Conservation (phyloP, 2,329 filamentous ascomycete species). For the Dactylellina parvicollis region DNA sequence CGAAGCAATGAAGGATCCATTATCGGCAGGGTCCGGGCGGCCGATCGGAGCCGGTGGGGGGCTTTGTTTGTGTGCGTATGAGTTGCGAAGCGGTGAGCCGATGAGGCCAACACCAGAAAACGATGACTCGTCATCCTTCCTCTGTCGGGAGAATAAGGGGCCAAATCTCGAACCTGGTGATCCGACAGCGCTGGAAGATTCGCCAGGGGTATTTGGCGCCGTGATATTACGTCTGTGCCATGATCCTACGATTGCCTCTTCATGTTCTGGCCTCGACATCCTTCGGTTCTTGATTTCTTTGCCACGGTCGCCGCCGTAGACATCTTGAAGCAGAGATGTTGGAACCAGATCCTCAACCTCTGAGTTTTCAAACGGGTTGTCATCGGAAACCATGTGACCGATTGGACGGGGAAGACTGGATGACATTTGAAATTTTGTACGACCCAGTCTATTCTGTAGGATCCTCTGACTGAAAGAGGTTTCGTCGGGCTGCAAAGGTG, state of each 20-base stretch:
- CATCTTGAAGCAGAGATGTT: constrained; percentile 67
- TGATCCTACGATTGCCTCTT: constrained; percentile 60
- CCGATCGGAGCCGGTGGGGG: constrained; percentile 56
- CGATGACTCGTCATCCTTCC: constrained; percentile 65
- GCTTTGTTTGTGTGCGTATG: constrained; percentile 61
- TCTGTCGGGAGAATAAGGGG: constrained; percentile 68
- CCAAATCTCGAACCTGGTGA: constrained; percentile 72
- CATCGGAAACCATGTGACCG: constrained; percentile 69
- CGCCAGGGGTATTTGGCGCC: constrained; percentile 65
- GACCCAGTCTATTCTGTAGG: constrained; percentile 76
- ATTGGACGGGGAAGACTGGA: constrained; percentile 69
- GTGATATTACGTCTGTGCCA: constrained; percentile 59
- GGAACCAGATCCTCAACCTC: constrained; percentile 62
- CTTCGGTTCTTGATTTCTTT: constrained; percentile 72
- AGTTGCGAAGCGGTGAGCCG: constrained; percentile 73
- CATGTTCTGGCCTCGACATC: constrained; percentile 69
- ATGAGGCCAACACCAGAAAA: constrained; percentile 69
- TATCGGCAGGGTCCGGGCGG: constrained; percentile 53
- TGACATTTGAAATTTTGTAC: constrained; percentile 68
- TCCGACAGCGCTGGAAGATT: constrained; percentile 65
- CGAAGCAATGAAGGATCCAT: constrained; percentile 49
- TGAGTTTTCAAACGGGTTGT: constrained; percentile 45
- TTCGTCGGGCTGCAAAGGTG: constrained; percentile 63
- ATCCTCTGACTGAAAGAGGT: constrained; percentile 72
- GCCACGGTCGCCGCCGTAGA: constrained; percentile 90